These are phyloP conservation scores for Puccinia horiana DNA, from an alignment of 1,284 basidiomycete species.

Conservation along the genomic window DNA sequence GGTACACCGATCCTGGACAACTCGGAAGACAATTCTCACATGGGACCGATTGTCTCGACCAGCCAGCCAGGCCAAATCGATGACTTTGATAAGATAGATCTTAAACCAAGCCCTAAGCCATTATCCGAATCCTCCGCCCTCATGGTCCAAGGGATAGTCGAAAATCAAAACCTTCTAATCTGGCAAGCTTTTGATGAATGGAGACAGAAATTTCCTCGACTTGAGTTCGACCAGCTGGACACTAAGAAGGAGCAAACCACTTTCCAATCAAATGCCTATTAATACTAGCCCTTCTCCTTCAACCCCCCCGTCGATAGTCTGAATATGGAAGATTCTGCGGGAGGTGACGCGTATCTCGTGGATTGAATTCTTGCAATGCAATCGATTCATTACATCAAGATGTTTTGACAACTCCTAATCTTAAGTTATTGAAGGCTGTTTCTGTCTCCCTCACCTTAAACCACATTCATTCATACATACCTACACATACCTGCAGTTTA, in stretches of 20 bases:
- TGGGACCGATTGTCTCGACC: not conserved
- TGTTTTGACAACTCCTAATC: not conserved
- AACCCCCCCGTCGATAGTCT: not conserved
- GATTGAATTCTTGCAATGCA: not conserved
- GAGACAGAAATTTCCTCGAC: conserved; percentile 22
- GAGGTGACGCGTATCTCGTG: not conserved
- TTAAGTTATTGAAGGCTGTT: not conserved
- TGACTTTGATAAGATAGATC: not conserved
- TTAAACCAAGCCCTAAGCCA: not conserved
- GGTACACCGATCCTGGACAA: too few species aligned
- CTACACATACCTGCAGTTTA: not conserved
- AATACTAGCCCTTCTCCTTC: not conserved
- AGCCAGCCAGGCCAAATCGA: not conserved
- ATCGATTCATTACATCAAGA: not conserved
- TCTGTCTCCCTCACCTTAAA: not conserved
- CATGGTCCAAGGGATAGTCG: conserved; percentile 17
- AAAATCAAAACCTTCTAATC: conserved; percentile 16
- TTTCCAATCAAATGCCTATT: not conserved
- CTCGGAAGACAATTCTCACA: not conserved
- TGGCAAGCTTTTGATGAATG: conserved; percentile 30
- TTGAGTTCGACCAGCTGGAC: not conserved
- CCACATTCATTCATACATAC: not conserved
- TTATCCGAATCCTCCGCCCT: not conserved
- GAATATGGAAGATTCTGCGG: not conserved
- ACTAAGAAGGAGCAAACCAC: not conserved